Evolutionary conservation across 2,329 filamentous ascomycete genomes (phyloP), one percentile per base, ranked within the genome.

Genomic region (Dothideomycetidae sp.): DNA sequence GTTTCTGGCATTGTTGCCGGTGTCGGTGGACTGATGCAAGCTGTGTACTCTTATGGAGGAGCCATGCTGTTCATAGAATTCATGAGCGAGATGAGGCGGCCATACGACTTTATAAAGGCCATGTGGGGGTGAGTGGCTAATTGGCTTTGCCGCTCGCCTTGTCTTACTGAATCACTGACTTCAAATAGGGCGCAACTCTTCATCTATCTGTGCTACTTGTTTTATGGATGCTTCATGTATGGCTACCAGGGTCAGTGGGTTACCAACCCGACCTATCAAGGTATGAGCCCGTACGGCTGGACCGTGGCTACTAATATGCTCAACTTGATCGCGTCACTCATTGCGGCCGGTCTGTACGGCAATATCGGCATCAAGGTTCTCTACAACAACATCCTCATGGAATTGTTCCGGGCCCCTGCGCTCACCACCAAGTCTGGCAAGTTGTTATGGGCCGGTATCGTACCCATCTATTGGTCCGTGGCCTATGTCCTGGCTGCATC

Each of bases 61-160:
- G 66, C 67, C 2, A 64, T 71, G 53, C 55, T 75, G 10, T 75
- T 74, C 49, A 61, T 66, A 18, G 69, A 72, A 37, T 70, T 75
- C 48, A 59, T 76, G 53, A 64, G 70, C 4, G 66, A 69, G 44
- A 68, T 68, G 64, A 57, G 56, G 21, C 55, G 61, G 10, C 65
- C 66, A 2, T 54, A 51, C 35, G 64, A 68, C 44, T 68, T 68
- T 46, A 58, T 62, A 52, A 67, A 67, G 42, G 62, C 59, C 2
- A 55, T 67, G 44, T 38, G 36, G 36, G 36, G 36, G 35, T 37
- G 16, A 31, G 35, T 31, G 16, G 16, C 17, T 7, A 10, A 3
- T 11, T 7, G 4, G 15, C 14, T 17, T 13, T 13, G 4, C 4
- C n/a, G n/a, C n/a, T n/a, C n/a, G n/a, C n/a, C n/a, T n/a, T n/a